Evolutionary conservation across 768 basidiomycete species (phyloP).

Genomic region (Strobilomyces dryophilus): DNA sequence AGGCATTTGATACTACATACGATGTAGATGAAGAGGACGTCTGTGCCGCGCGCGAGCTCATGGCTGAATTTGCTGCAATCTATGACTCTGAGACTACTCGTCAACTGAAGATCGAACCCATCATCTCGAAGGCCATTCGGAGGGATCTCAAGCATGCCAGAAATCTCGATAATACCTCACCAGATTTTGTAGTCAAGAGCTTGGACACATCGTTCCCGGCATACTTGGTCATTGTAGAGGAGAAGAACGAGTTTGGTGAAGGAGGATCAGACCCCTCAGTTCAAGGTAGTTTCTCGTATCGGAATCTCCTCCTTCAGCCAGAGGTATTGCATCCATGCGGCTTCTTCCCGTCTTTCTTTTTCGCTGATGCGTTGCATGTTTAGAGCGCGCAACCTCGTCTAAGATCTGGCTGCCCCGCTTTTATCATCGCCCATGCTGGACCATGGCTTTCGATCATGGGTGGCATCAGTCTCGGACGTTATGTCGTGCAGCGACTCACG

Average conservation of each 20-base stretch:
- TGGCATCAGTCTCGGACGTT: constrained; percentile 22
- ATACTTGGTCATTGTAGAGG: constrained; percentile 19
- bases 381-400: constrained; percentile 11
- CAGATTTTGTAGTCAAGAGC: neutral
- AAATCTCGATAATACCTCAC: neutral
- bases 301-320: constrained; percentile 6
- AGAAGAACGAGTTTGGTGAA: constrained; percentile 14
- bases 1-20: constrained; percentile 12
- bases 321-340: constrained; percentile 4
- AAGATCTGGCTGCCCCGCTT: constrained; percentile 28
- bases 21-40: constrained; percentile 8
- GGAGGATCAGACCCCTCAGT: constrained; percentile 27
- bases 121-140: neutral
- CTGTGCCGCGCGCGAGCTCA: constrained; percentile 6
- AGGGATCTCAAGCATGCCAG: neutral
- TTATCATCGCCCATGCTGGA: constrained; percentile 14
- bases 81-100: neutral
- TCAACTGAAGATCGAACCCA: neutral
- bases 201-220: neutral
- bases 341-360: no score
- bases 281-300: constrained; percentile 26
- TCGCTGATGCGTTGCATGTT: neutral
- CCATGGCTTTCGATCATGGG: constrained; percentile 34
- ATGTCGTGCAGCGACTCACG: constrained; percentile 26
- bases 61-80: constrained; percentile 16